Percentiles rank a stretch among this genome's conserved stretches.
Conservation (phyloP, 805 yeast genomes). For the Kregervanrija delftensis region DNA sequence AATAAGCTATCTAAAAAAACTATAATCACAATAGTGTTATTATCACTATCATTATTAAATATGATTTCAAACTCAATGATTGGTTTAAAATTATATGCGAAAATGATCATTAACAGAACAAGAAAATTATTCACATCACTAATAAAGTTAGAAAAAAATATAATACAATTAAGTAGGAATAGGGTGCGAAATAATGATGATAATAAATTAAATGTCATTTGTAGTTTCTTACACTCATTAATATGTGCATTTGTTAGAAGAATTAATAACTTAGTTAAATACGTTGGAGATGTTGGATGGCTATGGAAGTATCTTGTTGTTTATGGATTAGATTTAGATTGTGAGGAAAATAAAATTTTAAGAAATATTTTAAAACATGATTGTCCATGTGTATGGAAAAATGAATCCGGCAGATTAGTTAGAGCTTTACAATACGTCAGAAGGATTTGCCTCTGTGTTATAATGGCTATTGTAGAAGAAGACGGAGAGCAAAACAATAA, state of each 20-base stretch:
- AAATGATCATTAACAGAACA: constrained; percentile 6
- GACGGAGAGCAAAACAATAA: background rate
- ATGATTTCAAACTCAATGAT: constrained; percentile 2
- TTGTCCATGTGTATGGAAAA: constrained; percentile 5
- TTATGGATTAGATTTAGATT: constrained; percentile 5
- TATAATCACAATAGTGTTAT: background rate
- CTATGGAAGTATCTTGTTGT: constrained; percentile 6
- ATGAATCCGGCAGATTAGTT: constrained; percentile 4
- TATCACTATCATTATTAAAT: constrained; percentile 4
- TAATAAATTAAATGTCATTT: constrained; percentile 1
- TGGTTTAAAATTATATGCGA: constrained; percentile 4
- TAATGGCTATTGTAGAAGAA: constrained; percentile 4
- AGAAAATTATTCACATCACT: background rate
- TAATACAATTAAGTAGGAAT: background rate
- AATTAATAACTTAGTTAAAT: constrained; percentile 2
- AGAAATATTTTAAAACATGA: constrained; percentile 3
- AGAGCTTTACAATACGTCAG: constrained; percentile 1
- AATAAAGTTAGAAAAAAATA: background rate
- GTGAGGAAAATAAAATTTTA: constrained; percentile 4
- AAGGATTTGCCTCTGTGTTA: constrained; percentile 2
- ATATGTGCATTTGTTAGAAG: constrained; percentile 3
- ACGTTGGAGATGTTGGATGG: constrained; percentile 1
- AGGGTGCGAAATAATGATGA: background rate
- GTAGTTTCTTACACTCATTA: constrained; percentile 4
- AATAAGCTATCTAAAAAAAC: background rate